Evolutionary conservation across 2,329 filamentous ascomycete species (phyloP).

Genomic region (Colletotrichum camelliae): DNA sequence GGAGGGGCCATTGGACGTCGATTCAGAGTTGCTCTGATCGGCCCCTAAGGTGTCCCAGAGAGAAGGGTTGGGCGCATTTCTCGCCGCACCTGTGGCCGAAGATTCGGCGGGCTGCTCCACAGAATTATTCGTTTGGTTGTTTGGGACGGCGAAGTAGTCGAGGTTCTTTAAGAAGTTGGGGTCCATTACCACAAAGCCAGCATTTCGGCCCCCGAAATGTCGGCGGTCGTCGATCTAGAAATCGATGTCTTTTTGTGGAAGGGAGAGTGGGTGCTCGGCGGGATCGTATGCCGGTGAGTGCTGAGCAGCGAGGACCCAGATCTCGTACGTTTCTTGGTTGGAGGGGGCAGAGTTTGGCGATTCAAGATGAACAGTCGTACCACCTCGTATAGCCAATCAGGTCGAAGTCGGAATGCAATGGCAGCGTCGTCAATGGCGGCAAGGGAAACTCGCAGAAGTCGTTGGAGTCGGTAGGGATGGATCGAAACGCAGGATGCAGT

Average conservation of each 20-base stretch:
- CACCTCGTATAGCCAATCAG: constrained; percentile 8
- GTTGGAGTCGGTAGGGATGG: not conserved
- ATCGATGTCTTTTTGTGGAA: constrained; percentile 3
- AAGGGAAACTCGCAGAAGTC: not conserved
- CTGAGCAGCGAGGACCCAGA: not conserved
- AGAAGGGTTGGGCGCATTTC: constrained; percentile 23
- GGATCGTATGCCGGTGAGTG: not conserved
- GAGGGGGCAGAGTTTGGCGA: not conserved
- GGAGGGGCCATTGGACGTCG: constrained; percentile 18
- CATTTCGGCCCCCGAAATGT: constrained; percentile 40
- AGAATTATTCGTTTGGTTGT: constrained; percentile 39
- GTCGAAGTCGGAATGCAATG: not conserved
- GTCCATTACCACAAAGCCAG: constrained; percentile 37
- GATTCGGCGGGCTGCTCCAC: constrained; percentile 36
- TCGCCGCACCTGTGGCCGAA: constrained; percentile 28
- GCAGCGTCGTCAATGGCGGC: not conserved
- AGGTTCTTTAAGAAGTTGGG: constrained; percentile 40
- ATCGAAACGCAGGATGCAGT: not conserved
- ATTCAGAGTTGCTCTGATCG: constrained; percentile 14
- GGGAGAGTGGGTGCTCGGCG: not conserved
- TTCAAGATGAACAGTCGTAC: constrained; percentile 8
- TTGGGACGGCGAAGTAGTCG: constrained; percentile 45
- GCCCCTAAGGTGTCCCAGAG: constrained; percentile 36
- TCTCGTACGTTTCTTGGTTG: not conserved
- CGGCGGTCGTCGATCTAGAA: constrained; percentile 24